Percentiles rank a stretch among this genome's conserved stretches.
These are phyloP conservation scores for Boletus sp. DNA, from an alignment of 768 basidiomycete species.

Conservation along the genomic window DNA sequence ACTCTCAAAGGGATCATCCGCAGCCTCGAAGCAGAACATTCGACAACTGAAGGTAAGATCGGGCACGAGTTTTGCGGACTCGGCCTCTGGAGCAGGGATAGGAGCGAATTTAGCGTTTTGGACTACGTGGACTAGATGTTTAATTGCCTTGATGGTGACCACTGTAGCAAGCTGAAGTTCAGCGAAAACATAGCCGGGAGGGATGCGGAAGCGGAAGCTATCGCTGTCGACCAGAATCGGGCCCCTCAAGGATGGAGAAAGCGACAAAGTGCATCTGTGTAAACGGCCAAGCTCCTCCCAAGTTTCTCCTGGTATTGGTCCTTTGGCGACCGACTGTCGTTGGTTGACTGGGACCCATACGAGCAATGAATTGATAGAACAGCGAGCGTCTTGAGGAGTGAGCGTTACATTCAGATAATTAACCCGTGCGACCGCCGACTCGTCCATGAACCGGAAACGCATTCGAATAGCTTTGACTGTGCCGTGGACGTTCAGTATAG, in stretches of 20 bases:
- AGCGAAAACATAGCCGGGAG: conserved; percentile 71
- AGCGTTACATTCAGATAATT: conserved; percentile 23
- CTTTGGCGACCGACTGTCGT: conserved; percentile 34
- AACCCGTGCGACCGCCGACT: conserved; percentile 43
- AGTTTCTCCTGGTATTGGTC: conserved; percentile 32
- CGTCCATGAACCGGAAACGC: conserved; percentile 45
- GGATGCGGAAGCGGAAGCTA: conserved; percentile 73
- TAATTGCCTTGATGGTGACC: conserved; percentile 68
- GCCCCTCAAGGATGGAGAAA: conserved; percentile 29
- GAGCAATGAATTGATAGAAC: conserved; percentile 42
- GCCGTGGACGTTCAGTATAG: conserved; percentile 29
- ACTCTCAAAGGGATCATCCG: conserved; percentile 83
- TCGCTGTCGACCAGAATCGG: conserved; percentile 57
- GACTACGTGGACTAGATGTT: conserved; percentile 63
- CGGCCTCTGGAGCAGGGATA: conserved; percentile 63
- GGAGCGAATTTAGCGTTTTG: conserved; percentile 48
- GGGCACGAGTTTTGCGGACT: conserved; percentile 72
- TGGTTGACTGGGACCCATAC: conserved; percentile 56
- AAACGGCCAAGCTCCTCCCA: conserved; percentile 80
- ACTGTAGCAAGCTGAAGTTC: conserved; percentile 72
- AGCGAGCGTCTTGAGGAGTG: conserved; percentile 21
- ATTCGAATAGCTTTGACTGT: conserved; percentile 48
- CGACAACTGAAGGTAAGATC: conserved; percentile 56
- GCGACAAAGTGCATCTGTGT: conserved; percentile 47
- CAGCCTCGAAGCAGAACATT: conserved; percentile 70